Percentiles rank a stretch among this genome's conserved stretches.
Evolutionary conservation across 1,284 basidiomycete genomes (phyloP).

Genomic region (Sporisorium graminicola): DNA sequence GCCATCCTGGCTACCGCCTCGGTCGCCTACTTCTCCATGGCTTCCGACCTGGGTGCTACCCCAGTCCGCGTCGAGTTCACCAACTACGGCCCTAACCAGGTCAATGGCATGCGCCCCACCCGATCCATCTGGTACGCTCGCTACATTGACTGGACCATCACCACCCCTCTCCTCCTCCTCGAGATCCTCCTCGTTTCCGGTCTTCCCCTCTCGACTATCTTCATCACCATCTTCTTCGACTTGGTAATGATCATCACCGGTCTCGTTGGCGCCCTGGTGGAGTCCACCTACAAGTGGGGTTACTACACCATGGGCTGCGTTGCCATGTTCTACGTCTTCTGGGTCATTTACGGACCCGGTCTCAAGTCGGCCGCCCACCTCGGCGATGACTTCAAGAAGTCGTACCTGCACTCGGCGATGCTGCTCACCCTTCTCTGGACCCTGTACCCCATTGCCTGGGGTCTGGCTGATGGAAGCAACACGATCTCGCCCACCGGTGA

Average conservation of each 20-base stretch:
- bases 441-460: slow-evolving; percentile 71
- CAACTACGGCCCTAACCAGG: slow-evolving; percentile 57
- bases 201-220: slow-evolving; percentile 74
- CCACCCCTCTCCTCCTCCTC: slow-evolving; percentile 75
- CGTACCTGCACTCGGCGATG: slow-evolving; percentile 71
- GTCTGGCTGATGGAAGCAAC: slow-evolving; percentile 73
- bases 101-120: slow-evolving; percentile 61
- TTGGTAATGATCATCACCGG: slow-evolving; percentile 73
- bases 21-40: slow-evolving; percentile 75
- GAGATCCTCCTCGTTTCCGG: slow-evolving; percentile 74
- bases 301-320: slow-evolving; percentile 72
- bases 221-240: slow-evolving; percentile 75
- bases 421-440: slow-evolving; percentile 57
- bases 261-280: slow-evolving; percentile 74
- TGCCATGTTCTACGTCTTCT: slow-evolving; percentile 71
- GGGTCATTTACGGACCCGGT: slow-evolving; percentile 67
- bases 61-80: slow-evolving; percentile 73
- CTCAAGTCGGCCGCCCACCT: slow-evolving; percentile 70
- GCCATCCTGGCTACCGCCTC: slow-evolving; percentile 67
- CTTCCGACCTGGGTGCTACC: slow-evolving; percentile 76
- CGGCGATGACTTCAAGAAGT: slow-evolving; percentile 70
- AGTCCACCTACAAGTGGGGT: slow-evolving; percentile 74
- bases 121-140: slow-evolving; percentile 75
- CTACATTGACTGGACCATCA: slow-evolving; percentile 71
- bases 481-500: slow-evolving; percentile 72